These are phyloP conservation scores for Rhodomyrtus tomentosa DNA, from an alignment of 345 rosid species.

Conservation along the genomic window DNA sequence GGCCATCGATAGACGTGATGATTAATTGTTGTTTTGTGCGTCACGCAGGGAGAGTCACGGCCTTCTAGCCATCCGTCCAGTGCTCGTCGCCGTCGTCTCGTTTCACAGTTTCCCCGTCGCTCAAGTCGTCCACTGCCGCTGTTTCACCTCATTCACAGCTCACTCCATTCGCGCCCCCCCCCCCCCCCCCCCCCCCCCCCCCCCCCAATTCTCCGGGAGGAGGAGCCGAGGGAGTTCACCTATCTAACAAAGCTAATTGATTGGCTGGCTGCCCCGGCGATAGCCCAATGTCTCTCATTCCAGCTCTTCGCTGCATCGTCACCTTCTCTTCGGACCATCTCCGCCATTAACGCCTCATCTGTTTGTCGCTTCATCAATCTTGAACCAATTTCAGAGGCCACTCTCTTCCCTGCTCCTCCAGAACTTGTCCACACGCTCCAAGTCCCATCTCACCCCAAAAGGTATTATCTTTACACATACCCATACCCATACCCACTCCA, in stretches of 20 bases:
- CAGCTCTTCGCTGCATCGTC: conserved; percentile 20
- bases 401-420: conserved; percentile 15
- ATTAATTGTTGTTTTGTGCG: neutral
- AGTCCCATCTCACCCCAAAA: conserved; percentile 25
- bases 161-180: too few species aligned
- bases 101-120: neutral
- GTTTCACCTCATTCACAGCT: neutral
- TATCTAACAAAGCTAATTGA: neutral
- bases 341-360: neutral
- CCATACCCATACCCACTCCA: neutral
- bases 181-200: too few species aligned
- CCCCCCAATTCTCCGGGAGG: too few species aligned
- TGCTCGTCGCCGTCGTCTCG: neutral
- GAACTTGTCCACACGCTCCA: conserved; percentile 15
- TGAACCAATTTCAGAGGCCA: conserved; percentile 5
- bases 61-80: neutral
- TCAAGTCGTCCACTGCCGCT: neutral
- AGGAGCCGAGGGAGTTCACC: neutral
- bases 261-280: neutral
- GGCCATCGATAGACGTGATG: neutral
- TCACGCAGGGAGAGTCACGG: neutral
- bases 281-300: conserved; percentile 15
- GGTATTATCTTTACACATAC: conserved; percentile 9
- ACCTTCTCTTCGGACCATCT: conserved; percentile 10
- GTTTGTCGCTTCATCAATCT: conserved; percentile 1